phyloP scores from a whole-genome alignment of 768 basidiomycete species.

The Fistulinella prunicolor region DNA sequence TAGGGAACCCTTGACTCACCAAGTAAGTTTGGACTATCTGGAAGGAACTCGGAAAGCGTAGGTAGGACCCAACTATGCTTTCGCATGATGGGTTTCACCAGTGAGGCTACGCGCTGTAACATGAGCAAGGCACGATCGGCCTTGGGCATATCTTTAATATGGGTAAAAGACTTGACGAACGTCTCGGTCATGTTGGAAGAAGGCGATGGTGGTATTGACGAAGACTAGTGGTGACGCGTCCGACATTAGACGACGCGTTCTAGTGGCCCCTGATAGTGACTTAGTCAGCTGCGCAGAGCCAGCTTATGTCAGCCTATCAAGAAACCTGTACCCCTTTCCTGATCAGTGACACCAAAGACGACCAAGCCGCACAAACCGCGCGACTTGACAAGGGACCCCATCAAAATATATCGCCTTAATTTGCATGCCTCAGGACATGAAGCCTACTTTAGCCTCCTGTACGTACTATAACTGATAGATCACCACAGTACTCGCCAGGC shows the following conservation, averaged over 20 bases:
- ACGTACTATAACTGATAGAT: neutral
- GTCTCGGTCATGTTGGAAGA: conserved; percentile 46
- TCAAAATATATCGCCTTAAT: conserved; percentile 1
- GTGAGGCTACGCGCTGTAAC: conserved; percentile 66
- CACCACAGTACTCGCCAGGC: neutral
- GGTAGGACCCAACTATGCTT: conserved; percentile 79
- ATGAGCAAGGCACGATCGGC: conserved; percentile 65
- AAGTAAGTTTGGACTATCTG: conserved; percentile 64
- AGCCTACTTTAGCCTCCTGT: too few species aligned
- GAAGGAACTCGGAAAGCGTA: conserved; percentile 85
- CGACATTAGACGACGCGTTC: too few species aligned
- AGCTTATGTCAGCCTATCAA: too few species aligned
- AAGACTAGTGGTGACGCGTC: neutral
- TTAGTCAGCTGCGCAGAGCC: too few species aligned
- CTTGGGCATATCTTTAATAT: conserved; percentile 65
- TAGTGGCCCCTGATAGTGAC: too few species aligned
- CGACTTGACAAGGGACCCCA: too few species aligned
- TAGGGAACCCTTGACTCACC: conserved; percentile 45
- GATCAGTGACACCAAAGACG: too few species aligned
- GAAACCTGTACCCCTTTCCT: too few species aligned
- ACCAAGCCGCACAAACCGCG: too few species aligned
- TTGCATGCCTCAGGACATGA: neutral
- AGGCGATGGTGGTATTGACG: neutral
- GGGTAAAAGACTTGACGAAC: conserved; percentile 65
- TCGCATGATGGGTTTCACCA: conserved; percentile 94